Base-by-base conservation (phyloP, 2,329 filamentous ascomycete species). In the Fusarium caatingaense region DNA sequence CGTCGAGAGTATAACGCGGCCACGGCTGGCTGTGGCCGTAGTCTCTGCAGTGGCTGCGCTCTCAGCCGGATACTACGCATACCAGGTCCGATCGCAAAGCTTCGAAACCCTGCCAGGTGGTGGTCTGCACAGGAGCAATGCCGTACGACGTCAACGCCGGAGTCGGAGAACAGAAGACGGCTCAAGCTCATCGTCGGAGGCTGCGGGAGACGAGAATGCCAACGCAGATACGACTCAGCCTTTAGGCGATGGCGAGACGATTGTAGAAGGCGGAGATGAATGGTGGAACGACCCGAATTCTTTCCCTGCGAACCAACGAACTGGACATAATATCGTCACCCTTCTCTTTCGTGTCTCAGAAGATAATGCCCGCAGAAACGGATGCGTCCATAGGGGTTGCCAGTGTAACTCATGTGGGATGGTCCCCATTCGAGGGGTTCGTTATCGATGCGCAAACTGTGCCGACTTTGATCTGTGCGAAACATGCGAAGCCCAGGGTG, bases 391-490 rank as follows among this genome's bases (percentile, higher is more conserved):
- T 78, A 88, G 95, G 15, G 95, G 96, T 15, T 97, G 97, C 65
- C 92, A 91, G 40, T 99, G 96, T 78, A 97, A 98, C 78, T 89
- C 89, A 51, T 99, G 96, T 74, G 92, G 92, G 58, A 89, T 92
- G 74, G 89, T 93, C 51, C 95, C 96, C 15, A 98, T 99, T 66
- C 91, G 93, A 55, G 96, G 96, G 18, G 92, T 97, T 65, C 89
- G 96, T 60, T 99, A 97, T 82, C 92, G 94, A 64, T 99, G 96
- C 80, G 91, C 94, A 73, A 98, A 99, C 81, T 99, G 96, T 78
- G 89, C 93, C 70, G 95, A 99, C 80, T 98, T 94, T 77, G 96
- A 99, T 78, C 88, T 99, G 4, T 99, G 96, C 83, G 94, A 98
- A 77, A 91, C 91, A 10, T 99, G 96, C 81, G 95, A 99, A 81